phyloP scores from a whole-genome alignment of 352 stramenopile genomes.

The Albugo candida region DNA sequence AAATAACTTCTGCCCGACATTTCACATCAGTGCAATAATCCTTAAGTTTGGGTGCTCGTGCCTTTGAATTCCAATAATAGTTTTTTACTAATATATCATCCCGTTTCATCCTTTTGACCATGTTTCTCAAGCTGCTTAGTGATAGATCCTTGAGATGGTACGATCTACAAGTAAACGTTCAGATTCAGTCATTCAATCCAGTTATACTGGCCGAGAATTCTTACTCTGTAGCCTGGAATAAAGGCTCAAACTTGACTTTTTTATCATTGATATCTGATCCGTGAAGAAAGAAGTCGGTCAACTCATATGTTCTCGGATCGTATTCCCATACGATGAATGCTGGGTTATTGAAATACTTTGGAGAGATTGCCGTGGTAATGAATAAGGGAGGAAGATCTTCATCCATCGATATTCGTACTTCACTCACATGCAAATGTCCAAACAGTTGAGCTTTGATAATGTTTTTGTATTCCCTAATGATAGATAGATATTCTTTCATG shows the following conservation, averaged over 20 bases:
- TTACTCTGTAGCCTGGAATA: slow-evolving; percentile 29
- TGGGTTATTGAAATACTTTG: slow-evolving; percentile 79
- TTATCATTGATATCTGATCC: slow-evolving; percentile 31
- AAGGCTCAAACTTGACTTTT: slow-evolving; percentile 11
- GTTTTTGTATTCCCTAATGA: slow-evolving; percentile 33
- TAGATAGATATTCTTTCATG: slow-evolving; percentile 55
- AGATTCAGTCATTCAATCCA: no score
- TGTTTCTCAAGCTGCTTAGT: slow-evolving; percentile 15
- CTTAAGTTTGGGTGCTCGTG: slow-evolving; percentile 19
- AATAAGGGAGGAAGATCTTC: slow-evolving; percentile 28
- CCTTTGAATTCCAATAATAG: slow-evolving; percentile 78
- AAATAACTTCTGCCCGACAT: no score
- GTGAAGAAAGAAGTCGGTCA: slow-evolving; percentile 56
- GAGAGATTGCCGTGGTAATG: slow-evolving; percentile 66
- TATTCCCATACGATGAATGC: slow-evolving; percentile 80
- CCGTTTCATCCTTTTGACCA: slow-evolving; percentile 25
- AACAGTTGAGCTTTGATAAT: slow-evolving; percentile 78
- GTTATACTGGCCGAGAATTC: background rate
- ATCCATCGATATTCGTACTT: slow-evolving; percentile 34
- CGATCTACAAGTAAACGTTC: slow-evolving; percentile 2
- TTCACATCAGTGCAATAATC: no score
- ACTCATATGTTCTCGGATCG: slow-evolving; percentile 34
- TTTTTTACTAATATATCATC: slow-evolving; percentile 31
- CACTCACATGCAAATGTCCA: slow-evolving; percentile 82
- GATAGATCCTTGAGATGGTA: slow-evolving; percentile 41